These are phyloP conservation scores for Lizonia empirigonia DNA, from an alignment of 2,329 filamentous ascomycete species.

Conservation along the genomic window DNA sequence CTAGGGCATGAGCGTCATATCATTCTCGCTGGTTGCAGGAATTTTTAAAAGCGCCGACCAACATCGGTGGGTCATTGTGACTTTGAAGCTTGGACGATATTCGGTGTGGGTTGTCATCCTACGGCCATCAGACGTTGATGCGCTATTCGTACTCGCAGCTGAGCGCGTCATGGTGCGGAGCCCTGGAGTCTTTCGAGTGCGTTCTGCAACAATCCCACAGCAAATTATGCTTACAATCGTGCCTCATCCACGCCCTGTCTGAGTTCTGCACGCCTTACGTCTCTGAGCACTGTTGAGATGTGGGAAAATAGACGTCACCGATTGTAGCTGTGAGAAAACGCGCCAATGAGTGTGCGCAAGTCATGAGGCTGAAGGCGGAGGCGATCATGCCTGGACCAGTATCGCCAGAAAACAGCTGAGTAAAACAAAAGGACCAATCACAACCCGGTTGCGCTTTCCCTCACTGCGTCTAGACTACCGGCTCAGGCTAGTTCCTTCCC, in stretches of 20 bases:
- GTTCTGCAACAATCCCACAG: neutral
- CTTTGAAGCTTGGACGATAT: neutral
- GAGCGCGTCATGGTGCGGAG: neutral
- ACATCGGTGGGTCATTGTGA: neutral
- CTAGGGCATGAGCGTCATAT: neutral
- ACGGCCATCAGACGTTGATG: neutral
- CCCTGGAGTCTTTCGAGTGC: neutral
- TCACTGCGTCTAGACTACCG: constrained; percentile 10
- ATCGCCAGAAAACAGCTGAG: neutral
- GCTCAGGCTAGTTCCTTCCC: constrained; percentile 8
- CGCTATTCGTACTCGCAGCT: neutral
- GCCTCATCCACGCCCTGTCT: constrained; percentile 8
- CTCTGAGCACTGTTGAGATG: neutral
- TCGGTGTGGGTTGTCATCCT: neutral
- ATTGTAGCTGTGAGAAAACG: neutral
- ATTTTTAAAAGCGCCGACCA: neutral
- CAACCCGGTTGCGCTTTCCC: neutral
- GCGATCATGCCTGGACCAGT: neutral
- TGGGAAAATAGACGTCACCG: neutral
- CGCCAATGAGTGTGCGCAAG: neutral
- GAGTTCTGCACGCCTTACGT: constrained; percentile 3
- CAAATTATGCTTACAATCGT: neutral
- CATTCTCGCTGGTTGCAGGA: neutral
- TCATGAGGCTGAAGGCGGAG: neutral
- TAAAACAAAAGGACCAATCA: constrained; percentile 9